phyloP scores from a whole-genome alignment of 768 basidiomycete genomes.

The Kwoniella mangroviensis region DNA sequence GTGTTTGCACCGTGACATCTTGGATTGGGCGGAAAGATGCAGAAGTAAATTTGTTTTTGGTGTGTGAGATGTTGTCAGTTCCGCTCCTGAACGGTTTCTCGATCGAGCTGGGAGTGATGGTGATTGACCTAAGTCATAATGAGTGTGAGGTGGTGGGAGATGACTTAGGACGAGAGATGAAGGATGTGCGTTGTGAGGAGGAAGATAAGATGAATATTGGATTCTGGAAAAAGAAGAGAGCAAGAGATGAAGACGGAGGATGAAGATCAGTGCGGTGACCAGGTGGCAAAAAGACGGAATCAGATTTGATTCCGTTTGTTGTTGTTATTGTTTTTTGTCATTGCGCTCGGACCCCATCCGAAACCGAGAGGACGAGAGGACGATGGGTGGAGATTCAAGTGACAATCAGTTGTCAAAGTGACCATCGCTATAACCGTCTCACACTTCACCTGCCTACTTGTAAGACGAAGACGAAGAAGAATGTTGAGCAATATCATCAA shows the following conservation, averaged over 20 bases:
- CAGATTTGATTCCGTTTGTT: constrained; percentile 13
- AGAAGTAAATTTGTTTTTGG: background rate
- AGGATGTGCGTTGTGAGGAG: background rate
- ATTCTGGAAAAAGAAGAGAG: background rate
- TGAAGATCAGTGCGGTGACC: background rate
- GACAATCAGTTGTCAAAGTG: too few relatives aligned
- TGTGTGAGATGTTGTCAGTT: background rate
- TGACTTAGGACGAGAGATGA: background rate
- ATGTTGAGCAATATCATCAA: background rate
- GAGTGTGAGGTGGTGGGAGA: constrained; percentile 1
- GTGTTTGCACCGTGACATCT: background rate
- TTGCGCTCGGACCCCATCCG: constrained; percentile 4
- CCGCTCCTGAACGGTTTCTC: background rate
- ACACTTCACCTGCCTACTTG: background rate
- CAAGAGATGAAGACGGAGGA: background rate
- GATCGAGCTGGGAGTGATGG: background rate
- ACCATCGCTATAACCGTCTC: background rate
- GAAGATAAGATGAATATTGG: background rate
- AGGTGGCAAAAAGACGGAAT: constrained; percentile 4
- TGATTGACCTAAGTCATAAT: constrained; percentile 4
- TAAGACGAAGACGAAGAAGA: too few relatives aligned
- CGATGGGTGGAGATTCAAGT: too few relatives aligned
- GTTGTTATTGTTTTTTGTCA: background rate
- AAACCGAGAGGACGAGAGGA: too few relatives aligned
- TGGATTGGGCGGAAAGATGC: background rate